Conservation (phyloP, 2,329 filamentous ascomycete genomes). For the Eutypa lata region DNA sequence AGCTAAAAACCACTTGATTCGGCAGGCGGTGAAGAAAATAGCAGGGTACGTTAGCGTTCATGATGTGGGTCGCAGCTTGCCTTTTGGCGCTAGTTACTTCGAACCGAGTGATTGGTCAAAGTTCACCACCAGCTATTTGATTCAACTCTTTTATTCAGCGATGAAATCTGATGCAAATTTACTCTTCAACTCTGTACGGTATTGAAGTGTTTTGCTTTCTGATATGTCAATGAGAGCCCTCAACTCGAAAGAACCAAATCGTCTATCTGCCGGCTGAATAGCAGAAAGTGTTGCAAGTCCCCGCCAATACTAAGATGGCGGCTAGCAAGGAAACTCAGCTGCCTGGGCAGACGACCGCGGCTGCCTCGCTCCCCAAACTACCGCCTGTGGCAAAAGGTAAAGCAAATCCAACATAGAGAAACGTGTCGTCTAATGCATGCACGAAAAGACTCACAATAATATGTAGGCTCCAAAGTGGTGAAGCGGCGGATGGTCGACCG, state of each 20-base stretch:
- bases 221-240: constrained; percentile 7
- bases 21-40: constrained; percentile 4
- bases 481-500: constrained; percentile 46
- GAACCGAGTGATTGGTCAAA: no score
- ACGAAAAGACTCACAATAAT: constrained; percentile 6
- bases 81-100: no score
- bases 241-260: background rate
- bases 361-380: constrained; percentile 18
- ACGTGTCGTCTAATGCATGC: background rate
- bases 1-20: background rate
- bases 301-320: constrained; percentile 1
- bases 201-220: background rate
- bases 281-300: background rate
- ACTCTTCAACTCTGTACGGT: background rate
- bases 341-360: constrained; percentile 9
- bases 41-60: no score
- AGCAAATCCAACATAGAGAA: background rate
- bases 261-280: constrained; percentile 16
- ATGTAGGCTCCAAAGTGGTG: constrained; percentile 44
- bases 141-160: no score
- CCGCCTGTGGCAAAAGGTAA: constrained; percentile 28
- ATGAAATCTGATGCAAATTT: no score
- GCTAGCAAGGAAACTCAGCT: constrained; percentile 11
- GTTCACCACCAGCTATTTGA: no score
- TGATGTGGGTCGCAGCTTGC: constrained; percentile 4